Evolutionary conservation across 306 rosid genomes (phyloP).

Genomic region (barrel medic (Medicago truncatula)): MtrunA17r5.0-ANR NC_053044.1:22670001-22670500

Average conservation of each 20-base stretch:
- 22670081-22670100: background rate
- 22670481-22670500: background rate
- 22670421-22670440: constrained; percentile 6
- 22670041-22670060: constrained; percentile 2
- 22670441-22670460: constrained; percentile 8
- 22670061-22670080: constrained; percentile 12
- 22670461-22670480: constrained; percentile 6
- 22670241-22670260: constrained; percentile 29
- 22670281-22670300: background rate
- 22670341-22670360: too few relatives aligned
- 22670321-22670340: too few relatives aligned
- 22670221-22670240: background rate
- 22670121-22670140: background rate
- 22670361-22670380: background rate
- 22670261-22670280: background rate
- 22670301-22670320: background rate
- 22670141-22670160: background rate
- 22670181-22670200: background rate
- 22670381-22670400: background rate
- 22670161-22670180: background rate
- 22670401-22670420: constrained; percentile 4
- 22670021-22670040: constrained; percentile 9
- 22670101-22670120: constrained; percentile 19
- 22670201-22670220: background rate
- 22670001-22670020: constrained; percentile 16